Conservation (phyloP, 2,329 filamentous ascomycete species). For the Fonsecaea monophora region DNA sequence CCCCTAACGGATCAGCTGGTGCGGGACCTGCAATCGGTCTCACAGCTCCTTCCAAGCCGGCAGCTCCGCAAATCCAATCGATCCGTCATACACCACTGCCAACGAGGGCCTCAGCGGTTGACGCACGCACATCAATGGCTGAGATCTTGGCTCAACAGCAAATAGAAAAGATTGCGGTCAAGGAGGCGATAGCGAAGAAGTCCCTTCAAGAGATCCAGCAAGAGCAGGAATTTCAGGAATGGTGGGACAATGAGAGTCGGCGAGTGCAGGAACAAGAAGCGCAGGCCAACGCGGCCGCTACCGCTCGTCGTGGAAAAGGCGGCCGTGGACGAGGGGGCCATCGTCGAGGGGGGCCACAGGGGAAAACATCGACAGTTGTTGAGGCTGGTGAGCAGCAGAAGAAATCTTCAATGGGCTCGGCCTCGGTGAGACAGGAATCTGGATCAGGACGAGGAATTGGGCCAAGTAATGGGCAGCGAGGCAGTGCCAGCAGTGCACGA, state of each 20-base stretch:
- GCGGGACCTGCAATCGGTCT: constrained; percentile 38
- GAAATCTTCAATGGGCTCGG: constrained; percentile 1
- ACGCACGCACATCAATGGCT: constrained; percentile 66
- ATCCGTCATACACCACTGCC: constrained; percentile 53
- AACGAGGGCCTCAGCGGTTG: constrained; percentile 40
- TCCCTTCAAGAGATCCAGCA: constrained; percentile 94
- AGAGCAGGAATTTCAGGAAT: constrained; percentile 95
- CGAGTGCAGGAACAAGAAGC: constrained; percentile 71
- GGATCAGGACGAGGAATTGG: constrained; percentile 21
- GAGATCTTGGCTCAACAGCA: constrained; percentile 90
- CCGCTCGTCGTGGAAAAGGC: constrained; percentile 48
- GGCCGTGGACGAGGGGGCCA: constrained; percentile 42
- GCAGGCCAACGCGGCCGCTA: constrained; percentile 32
- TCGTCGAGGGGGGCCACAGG: constrained; percentile 37
- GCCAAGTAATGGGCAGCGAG: constrained; percentile 14
- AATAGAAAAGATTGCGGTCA: constrained; percentile 80
- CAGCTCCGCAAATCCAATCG: constrained; percentile 49
- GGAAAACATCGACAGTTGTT: constrained; percentile 27
- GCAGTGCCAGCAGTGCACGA: constrained; percentile 21
- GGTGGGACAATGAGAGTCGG: constrained; percentile 88
- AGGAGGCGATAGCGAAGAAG: constrained; percentile 81
- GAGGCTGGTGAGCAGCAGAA: constrained; percentile 13
- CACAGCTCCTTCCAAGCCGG: constrained; percentile 42
- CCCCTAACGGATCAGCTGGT: constrained; percentile 21
- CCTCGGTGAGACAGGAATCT: neutral